These are phyloP conservation scores for Linaria vulgaris DNA, from an alignment of 257 asterid species.

Conservation along the genomic window DNA sequence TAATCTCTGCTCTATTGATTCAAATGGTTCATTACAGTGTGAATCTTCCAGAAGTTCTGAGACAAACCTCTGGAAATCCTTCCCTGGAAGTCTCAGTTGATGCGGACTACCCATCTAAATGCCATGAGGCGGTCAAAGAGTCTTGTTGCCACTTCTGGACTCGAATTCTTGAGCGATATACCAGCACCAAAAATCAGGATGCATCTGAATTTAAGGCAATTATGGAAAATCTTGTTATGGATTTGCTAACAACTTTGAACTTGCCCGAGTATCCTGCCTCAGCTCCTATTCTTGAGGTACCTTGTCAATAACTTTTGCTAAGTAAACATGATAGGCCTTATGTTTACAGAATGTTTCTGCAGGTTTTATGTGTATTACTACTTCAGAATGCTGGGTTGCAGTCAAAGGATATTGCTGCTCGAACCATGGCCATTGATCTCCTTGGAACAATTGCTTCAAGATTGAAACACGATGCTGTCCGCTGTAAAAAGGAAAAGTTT, in stretches of 20 bases:
- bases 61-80: slow-evolving; percentile 60
- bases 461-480: slow-evolving; percentile 84
- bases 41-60: slow-evolving; percentile 79
- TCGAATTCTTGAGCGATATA: slow-evolving; percentile 89
- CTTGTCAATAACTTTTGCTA: slow-evolving; percentile 21
- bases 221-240: slow-evolving; percentile 93
- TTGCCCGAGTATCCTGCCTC: slow-evolving; percentile 98
- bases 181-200: slow-evolving; percentile 84
- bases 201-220: slow-evolving; percentile 83
- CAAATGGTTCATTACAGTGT: slow-evolving; percentile 91
- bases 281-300: slow-evolving; percentile 90
- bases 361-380: slow-evolving; percentile 96
- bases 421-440: slow-evolving; percentile 97
- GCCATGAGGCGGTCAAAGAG: slow-evolving; percentile 86
- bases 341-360: slow-evolving; percentile 44
- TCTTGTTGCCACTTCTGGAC: slow-evolving; percentile 99
- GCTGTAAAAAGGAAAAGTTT: slow-evolving; percentile 67
- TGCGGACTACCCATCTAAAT: slow-evolving; percentile 74
- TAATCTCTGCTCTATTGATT: slow-evolving; percentile 76
- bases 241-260: slow-evolving; percentile 84
- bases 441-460: slow-evolving; percentile 98
- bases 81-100: slow-evolving; percentile 64
- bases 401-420: slow-evolving; percentile 86
- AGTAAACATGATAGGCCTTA: slow-evolving; percentile 19
- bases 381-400: slow-evolving; percentile 95